Evolutionary conservation across 2,329 filamentous ascomycete species (phyloP), one percentile per base, ranked within the genome.

Genomic region (Claviceps monticola): DNA sequence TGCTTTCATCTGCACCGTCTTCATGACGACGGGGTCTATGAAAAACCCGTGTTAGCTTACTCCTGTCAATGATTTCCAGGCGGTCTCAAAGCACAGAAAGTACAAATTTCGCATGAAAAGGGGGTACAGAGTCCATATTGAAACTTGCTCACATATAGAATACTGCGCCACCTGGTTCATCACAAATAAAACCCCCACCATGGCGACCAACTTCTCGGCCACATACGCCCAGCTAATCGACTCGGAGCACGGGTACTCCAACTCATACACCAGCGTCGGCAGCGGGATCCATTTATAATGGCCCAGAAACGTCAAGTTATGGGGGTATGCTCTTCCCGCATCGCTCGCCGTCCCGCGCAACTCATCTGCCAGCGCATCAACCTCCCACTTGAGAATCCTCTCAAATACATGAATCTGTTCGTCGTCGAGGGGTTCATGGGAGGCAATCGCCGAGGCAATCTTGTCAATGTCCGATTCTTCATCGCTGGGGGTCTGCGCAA

Each of bases 91-190:
- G 26, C 8, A 29, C 26, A 29, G 26, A 29, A 29, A 11, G 26
- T 29, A 9, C 26, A 29, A 29, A 8, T 29, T 9, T 29, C 8
- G 26, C 26, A 29, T 29, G 4, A 1, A 41, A 41, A 41, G 7
- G 7, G 23, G 23, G 23, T 5, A 1, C 23, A 6, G n/a, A 19
- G 4, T 9, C 19, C n/a, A 41, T 9, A 41, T 29, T 9, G n/a
- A 41, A 41, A 9, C 8, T 26, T 37, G 21, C 65, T 54, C 50
- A 70, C 68, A 89, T 57, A 90, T 88, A 60, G 80, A 87, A 21
- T 82, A 76, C 67, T 90, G 85, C 0, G 82, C 84, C 49, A 90
- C 74, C 62, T 88, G 79, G 55, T 88, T 83, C 86, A 90, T 90
- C 55, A 88, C 79, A 60, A 83, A 82, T 41, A 89, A 78, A 52